These are phyloP conservation scores for Malus hybrid DNA, from an alignment of 331 rosid species.

Conservation along the genomic window DNA sequence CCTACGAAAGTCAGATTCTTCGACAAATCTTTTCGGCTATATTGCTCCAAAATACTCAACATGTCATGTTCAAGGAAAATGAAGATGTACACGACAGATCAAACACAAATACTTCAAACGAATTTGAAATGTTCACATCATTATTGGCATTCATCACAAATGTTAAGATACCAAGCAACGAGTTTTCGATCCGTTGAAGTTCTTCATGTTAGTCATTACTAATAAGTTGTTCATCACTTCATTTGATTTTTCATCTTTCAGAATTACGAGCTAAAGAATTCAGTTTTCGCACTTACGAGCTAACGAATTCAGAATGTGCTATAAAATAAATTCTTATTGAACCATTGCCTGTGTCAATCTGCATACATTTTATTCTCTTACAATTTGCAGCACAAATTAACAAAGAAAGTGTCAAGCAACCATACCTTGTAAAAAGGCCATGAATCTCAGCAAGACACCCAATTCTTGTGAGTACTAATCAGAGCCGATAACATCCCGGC, in stretches of 20 bases:
- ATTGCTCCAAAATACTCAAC: neutral
- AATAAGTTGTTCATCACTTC: neutral
- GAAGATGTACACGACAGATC: neutral
- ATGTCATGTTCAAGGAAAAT: neutral
- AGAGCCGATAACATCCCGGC: slow-evolving; percentile 71
- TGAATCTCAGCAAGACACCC: slow-evolving; percentile 58
- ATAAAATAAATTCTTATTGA: neutral
- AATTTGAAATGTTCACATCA: neutral
- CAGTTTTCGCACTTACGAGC: too few relatives aligned
- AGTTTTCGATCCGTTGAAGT: neutral
- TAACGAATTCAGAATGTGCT: neutral
- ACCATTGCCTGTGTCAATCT: neutral
- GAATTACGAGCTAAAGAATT: too few relatives aligned
- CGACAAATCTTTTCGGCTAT: neutral
- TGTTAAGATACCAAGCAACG: neutral
- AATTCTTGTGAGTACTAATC: slow-evolving; percentile 79
- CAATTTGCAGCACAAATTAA: neutral
- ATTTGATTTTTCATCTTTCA: neutral
- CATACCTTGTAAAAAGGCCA: neutral
- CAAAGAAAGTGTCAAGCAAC: neutral
- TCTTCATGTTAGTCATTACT: neutral
- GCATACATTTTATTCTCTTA: neutral
- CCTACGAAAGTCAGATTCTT: neutral
- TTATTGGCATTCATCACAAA: neutral
- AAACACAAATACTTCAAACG: neutral